A percentile compares a stretch with the other conserved stretches of the same genome.
phyloP scores from a whole-genome alignment of 176 grass and related monocot species.

The Themeda triandra region DNA sequence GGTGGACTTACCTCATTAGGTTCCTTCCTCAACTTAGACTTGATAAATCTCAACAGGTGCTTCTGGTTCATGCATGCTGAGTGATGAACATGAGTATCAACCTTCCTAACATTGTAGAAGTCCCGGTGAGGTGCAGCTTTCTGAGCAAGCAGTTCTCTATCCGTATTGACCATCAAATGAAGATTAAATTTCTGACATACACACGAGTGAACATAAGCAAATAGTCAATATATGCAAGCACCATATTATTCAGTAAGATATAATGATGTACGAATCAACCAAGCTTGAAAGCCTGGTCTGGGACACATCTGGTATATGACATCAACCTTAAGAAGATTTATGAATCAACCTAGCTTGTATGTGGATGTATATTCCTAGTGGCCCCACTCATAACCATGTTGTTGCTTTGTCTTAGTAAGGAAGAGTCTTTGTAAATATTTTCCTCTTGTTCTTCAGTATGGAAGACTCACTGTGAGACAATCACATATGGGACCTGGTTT shows the following conservation, averaged over 20 bases:
- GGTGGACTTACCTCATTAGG: constrained; percentile 73
- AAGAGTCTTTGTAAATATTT: neutral
- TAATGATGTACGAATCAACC: constrained; percentile 29
- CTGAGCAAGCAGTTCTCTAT: constrained; percentile 96
- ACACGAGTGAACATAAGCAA: constrained; percentile 19
- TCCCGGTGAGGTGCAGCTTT: constrained; percentile 94
- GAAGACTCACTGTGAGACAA: too few relatives aligned
- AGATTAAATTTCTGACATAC: constrained; percentile 93
- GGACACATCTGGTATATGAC: neutral
- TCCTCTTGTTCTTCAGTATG: too few relatives aligned
- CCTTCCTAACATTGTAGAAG: constrained; percentile 96
- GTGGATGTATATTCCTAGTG: neutral
- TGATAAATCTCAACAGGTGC: constrained; percentile 93
- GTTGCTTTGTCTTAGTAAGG: neutral
- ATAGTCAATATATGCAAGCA: neutral
- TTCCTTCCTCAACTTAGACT: constrained; percentile 94
- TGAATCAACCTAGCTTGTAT: neutral
- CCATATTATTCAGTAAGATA: constrained; percentile 2
- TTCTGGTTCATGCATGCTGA: constrained; percentile 99
- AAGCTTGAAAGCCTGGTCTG: neutral
- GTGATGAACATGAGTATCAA: constrained; percentile 99
- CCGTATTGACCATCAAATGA: constrained; percentile 93
- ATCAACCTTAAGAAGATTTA: neutral
- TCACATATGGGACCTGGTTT: too few relatives aligned
- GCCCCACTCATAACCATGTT: neutral